Base-by-base conservation (phyloP, 2,329 filamentous ascomycete species). In the Botryosphaeria dothidea region DNA sequence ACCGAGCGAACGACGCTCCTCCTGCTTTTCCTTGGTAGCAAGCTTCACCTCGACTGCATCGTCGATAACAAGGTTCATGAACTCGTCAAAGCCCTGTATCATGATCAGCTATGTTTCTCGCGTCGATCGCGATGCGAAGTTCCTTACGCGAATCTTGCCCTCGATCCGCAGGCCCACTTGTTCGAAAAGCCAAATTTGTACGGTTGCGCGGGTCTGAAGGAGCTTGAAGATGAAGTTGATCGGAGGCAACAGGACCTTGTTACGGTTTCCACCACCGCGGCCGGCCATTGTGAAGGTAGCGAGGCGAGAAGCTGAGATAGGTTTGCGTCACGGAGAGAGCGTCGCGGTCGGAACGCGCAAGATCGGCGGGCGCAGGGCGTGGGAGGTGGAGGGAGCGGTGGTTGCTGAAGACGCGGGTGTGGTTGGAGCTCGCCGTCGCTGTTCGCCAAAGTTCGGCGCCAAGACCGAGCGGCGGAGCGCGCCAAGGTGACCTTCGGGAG, bases 41-140 rank as follows among this genome's bases (percentile, higher is more conserved):
- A 92, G 86, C 78, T 90, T 91, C 49, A 99, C 93, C 80, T 98
- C 94, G 65, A 97, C 88, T 31, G 95, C 95, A 72, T 99, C 93
- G 75, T 99, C 95, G 70, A 97, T 86, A 43, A 98, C 95, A 57
- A 99, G 84, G 82, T 99, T 99, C 93, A 99, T 97, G 82, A 98
- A 99, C 80, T 99, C 95, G 77, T 99, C 95, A 71, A 99, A 99
- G 15, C 95, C 93, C 93, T 97, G 68, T 41, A 38, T 17, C 68
- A 27, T 15, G 43, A 23, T 54, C 21, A 49, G 43, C 23, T 9
- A 23, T n/a, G 19, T 41, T 7, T n/a, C 54, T 38, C 49, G 27
- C 34, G n/a, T n/a, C 48, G 36, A 25, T 17, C 43, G 57, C 7
- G 13, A 31, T 21, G 21, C 13, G 27, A 3, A 56, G 41, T 29